Conservation (phyloP, 1,139 yeast genomes). For the Groenewaldozyma sp. region DNA sequence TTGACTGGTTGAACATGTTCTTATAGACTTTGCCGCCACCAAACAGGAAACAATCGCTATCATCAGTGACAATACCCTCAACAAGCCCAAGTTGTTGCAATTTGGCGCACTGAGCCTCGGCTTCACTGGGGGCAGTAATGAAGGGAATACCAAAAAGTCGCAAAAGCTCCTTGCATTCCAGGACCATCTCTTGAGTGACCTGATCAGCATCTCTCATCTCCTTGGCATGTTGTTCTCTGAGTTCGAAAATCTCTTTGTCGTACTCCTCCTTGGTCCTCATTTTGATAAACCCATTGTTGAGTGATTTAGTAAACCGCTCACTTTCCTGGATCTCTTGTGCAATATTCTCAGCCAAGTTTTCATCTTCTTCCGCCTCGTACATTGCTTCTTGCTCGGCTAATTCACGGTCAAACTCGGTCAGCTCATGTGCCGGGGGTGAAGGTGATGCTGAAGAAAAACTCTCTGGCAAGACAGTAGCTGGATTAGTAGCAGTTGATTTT, state of each 20-base stretch:
- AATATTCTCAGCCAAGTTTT: slow-evolving; percentile 50
- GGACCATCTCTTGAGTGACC: slow-evolving; percentile 77
- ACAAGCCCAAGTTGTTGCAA: slow-evolving; percentile 56
- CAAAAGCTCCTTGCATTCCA: slow-evolving; percentile 81
- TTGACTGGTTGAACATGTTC: slow-evolving; percentile 90
- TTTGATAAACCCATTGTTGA: slow-evolving; percentile 26
- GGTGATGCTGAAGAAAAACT: too few relatives aligned
- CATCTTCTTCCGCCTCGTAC: slow-evolving; percentile 72
- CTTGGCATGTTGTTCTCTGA: slow-evolving; percentile 44
- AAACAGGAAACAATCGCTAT: slow-evolving; percentile 91
- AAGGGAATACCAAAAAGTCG: slow-evolving; percentile 87
- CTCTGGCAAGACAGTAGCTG: too few relatives aligned
- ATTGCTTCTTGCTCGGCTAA: slow-evolving; percentile 26
- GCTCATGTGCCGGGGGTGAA: too few relatives aligned
- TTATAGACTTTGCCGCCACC: slow-evolving; percentile 83
- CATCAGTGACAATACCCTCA: slow-evolving; percentile 95
- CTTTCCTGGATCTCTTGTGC: slow-evolving; percentile 65
- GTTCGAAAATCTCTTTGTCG: slow-evolving; percentile 45
- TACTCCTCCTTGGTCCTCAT: slow-evolving; percentile 29
- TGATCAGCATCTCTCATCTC: slow-evolving; percentile 86
- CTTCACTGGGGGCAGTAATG: slow-evolving; percentile 95
- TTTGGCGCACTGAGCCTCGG: slow-evolving; percentile 96
- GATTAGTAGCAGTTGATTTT: too few relatives aligned
- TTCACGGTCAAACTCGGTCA: slow-evolving; percentile 10
- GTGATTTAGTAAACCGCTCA: slow-evolving; percentile 46